These are phyloP conservation scores for Zostera marina DNA, from an alignment of 116 monocot species.

Conservation along the genomic window DNA sequence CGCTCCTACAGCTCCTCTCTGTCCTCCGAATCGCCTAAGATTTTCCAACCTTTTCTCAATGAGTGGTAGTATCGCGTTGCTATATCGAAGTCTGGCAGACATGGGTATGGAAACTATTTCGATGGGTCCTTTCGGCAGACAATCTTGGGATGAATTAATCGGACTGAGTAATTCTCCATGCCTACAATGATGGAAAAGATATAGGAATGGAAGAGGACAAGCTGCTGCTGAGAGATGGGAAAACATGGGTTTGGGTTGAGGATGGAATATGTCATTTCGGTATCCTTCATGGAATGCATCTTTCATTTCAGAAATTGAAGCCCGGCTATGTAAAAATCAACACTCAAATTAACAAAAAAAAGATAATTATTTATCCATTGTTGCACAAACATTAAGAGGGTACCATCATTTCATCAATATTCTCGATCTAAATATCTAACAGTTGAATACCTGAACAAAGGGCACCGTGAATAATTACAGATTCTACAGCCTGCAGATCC, in stretches of 20 bases:
- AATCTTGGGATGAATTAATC: background rate
- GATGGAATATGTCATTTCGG: background rate
- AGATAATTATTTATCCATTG: background rate
- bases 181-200: constrained; percentile 59
- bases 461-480: constrained; percentile 56
- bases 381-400: no score
- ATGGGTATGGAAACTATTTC: constrained; percentile 73
- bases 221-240: constrained; percentile 40
- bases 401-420: no score
- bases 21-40: constrained; percentile 41
- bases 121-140: constrained; percentile 33
- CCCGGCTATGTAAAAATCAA: constrained; percentile 15
- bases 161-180: constrained; percentile 32
- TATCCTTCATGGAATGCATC: constrained; percentile 22
- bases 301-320: constrained; percentile 47
- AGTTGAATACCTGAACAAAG: constrained; percentile 40
- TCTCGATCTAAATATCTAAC: no score
- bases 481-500: constrained; percentile 48
- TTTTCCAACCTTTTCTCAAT: constrained; percentile 34
- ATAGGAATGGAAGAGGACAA: constrained; percentile 78
- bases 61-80: constrained; percentile 52
- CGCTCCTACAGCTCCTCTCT: constrained; percentile 41
- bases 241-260: constrained; percentile 30
- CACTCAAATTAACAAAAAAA: background rate
- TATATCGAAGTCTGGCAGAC: constrained; percentile 61